Conservation (phyloP, 176 grass and related monocot genomes). For the Musa itinerans region DNA sequence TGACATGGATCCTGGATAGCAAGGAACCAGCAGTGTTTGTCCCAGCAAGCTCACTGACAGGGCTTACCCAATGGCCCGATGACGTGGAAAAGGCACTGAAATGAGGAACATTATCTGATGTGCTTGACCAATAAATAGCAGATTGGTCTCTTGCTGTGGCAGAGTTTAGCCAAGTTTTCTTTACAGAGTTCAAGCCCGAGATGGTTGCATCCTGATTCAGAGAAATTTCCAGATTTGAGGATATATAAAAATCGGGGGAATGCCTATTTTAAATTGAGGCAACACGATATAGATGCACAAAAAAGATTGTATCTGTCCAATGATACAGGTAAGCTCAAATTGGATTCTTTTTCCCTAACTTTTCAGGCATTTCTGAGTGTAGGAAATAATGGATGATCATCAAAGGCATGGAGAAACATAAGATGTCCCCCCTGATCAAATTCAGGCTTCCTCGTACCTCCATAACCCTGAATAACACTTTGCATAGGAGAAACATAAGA, state of each 20-base stretch:
- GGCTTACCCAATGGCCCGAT: conserved; percentile 41
- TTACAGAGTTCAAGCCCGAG: conserved; percentile 40
- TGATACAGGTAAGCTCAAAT: conserved; percentile 44
- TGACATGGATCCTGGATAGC: conserved; percentile 85
- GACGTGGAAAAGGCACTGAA: conserved; percentile 33
- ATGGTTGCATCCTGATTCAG: conserved; percentile 52
- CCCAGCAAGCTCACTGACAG: too few species aligned
- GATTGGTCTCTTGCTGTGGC: conserved; percentile 57
- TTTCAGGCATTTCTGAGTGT: conserved; percentile 10
- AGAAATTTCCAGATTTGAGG: conserved; percentile 62
- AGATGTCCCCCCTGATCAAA: conserved; percentile 51
- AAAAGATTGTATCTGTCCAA: conserved; percentile 64
- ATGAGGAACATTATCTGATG: conserved; percentile 26
- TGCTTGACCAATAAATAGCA: conserved; percentile 39
- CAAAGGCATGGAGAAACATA: conserved; percentile 45
- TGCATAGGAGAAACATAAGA: too few species aligned
- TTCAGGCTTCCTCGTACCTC: too few species aligned
- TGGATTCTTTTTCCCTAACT: neutral
- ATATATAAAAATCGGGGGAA: conserved; percentile 34
- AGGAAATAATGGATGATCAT: conserved; percentile 86
- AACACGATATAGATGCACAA: conserved; percentile 22
- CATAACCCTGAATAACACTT: too few species aligned
- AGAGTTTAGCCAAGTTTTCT: conserved; percentile 50
- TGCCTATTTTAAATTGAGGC: conserved; percentile 25
- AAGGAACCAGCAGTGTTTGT: conserved; percentile 18